Percentiles rank a stretch among this genome's conserved stretches.
These are phyloP conservation scores for Aspergillus pseudoterreus DNA, from an alignment of 2,329 filamentous ascomycete species.

Conservation along the genomic window DNA sequence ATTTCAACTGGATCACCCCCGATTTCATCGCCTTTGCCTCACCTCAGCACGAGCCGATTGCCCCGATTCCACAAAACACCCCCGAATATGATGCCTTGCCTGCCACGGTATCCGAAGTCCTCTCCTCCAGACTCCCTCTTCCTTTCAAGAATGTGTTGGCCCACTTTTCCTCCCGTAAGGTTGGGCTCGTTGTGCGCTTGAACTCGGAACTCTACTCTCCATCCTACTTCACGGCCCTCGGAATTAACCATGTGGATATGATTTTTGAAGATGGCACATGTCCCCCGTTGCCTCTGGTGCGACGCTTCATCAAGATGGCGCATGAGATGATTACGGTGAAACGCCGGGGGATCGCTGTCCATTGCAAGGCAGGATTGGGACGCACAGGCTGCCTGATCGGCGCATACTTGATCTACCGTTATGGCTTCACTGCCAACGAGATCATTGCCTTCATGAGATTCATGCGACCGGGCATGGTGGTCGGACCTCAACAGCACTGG, in stretches of 20 bases:
- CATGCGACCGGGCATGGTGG: slow-evolving; percentile 98
- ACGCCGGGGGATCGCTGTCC: slow-evolving; percentile 91
- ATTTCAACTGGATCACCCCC: slow-evolving; percentile 99
- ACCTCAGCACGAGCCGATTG: slow-evolving; percentile 75
- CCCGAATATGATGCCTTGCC: slow-evolving; percentile 73
- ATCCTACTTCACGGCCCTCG: slow-evolving; percentile 93
- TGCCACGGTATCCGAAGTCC: slow-evolving; percentile 68
- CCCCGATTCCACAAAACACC: slow-evolving; percentile 67
- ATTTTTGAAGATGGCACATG: slow-evolving; percentile 99
- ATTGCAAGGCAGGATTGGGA: slow-evolving; percentile 96
- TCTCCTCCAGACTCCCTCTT: slow-evolving; percentile 66
- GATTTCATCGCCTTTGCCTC: slow-evolving; percentile 95
- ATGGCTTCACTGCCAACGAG: slow-evolving; percentile 96
- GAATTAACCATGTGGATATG: slow-evolving; percentile 97
- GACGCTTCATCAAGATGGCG: slow-evolving; percentile 90
- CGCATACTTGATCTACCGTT: slow-evolving; percentile 93
- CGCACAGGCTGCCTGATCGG: slow-evolving; percentile 95
- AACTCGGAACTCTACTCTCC: slow-evolving; percentile 96
- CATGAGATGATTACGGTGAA: slow-evolving; percentile 90
- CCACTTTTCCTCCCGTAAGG: slow-evolving; percentile 82
- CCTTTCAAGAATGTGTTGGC: slow-evolving; percentile 95
- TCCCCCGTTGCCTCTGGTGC: slow-evolving; percentile 80
- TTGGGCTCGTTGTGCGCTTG: slow-evolving; percentile 88
- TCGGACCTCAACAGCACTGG: slow-evolving; percentile 98
- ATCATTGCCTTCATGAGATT: slow-evolving; percentile 98